Evolutionary conservation across 192 early-diverging fungal species (phyloP).

Genomic region (Backusella psychrophila): DNA sequence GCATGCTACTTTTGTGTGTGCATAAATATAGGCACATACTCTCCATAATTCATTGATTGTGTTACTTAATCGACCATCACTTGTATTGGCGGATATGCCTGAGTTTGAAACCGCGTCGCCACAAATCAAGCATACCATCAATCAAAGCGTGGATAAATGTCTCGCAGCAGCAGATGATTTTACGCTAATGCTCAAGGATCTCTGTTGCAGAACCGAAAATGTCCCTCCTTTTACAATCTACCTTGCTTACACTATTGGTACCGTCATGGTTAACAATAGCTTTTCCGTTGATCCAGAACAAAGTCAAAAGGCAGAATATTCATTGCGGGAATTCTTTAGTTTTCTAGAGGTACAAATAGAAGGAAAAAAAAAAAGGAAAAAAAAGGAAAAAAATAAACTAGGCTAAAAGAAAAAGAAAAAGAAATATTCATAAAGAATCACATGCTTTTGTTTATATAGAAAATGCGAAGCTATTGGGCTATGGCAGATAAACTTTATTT

Average conservation of each 20-base stretch:
- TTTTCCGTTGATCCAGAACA: slow-evolving; percentile 38
- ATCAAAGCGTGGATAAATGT: slow-evolving; percentile 40
- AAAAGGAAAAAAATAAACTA: too few relatives aligned
- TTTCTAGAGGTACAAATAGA: too few relatives aligned
- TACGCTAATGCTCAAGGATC: slow-evolving; percentile 39
- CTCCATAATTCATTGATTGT: slow-evolving; percentile 46
- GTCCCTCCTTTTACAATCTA: slow-evolving; percentile 48
- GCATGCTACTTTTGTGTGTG: too few relatives aligned
- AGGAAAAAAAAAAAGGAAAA: neutral
- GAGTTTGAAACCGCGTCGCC: slow-evolving; percentile 18
- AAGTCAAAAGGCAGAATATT: slow-evolving; percentile 35
- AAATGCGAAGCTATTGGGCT: slow-evolving; percentile 46
- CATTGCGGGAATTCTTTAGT: too few relatives aligned
- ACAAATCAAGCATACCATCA: slow-evolving; percentile 29
- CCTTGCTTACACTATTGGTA: slow-evolving; percentile 44
- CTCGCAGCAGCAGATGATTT: slow-evolving; percentile 38
- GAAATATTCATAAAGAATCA: neutral
- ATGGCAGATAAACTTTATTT: slow-evolving; percentile 51
- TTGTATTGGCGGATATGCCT: slow-evolving; percentile 29
- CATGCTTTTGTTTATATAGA: slow-evolving; percentile 17
- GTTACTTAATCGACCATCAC: slow-evolving; percentile 46
- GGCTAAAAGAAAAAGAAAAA: neutral
- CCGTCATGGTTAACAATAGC: slow-evolving; percentile 48
- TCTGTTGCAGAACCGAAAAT: slow-evolving; percentile 22
- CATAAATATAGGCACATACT: slow-evolving; percentile 34